Conservation (phyloP, 495 filamentous ascomycete genomes). For the Neurospora sp. region DNA sequence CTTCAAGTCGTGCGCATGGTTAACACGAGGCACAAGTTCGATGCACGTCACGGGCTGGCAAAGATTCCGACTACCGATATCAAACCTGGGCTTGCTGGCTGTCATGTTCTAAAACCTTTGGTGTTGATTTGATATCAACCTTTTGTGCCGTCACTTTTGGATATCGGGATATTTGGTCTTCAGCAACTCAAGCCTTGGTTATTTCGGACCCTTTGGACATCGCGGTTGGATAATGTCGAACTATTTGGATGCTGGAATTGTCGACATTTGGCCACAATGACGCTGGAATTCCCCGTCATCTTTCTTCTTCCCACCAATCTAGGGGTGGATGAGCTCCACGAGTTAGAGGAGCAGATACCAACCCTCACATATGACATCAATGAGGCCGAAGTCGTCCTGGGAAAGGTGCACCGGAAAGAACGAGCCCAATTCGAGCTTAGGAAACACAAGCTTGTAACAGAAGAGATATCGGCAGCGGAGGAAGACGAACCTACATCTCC, state of each 20-base stretch:
- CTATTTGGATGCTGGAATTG: neutral
- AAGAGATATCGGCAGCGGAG: slow-evolving; percentile 39
- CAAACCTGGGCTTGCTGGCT: neutral
- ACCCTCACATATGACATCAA: slow-evolving; percentile 59
- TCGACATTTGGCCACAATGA: slow-evolving; percentile 5
- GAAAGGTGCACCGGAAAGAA: slow-evolving; percentile 54
- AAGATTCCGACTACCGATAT: neutral
- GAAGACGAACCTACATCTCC: slow-evolving; percentile 5
- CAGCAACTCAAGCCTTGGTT: neutral
- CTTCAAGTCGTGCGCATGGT: neutral
- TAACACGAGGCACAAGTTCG: neutral
- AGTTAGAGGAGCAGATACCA: slow-evolving; percentile 52
- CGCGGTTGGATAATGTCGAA: neutral
- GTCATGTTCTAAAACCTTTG: neutral
- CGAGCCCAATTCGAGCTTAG: slow-evolving; percentile 72
- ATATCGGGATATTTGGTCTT: neutral
- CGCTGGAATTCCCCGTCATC: slow-evolving; percentile 50
- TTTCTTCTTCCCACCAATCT: slow-evolving; percentile 69
- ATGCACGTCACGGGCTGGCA: neutral
- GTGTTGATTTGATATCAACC: neutral
- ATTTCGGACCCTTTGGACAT: neutral
- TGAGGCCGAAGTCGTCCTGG: slow-evolving; percentile 66
- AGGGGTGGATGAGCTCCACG: slow-evolving; percentile 45
- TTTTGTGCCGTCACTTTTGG: neutral
- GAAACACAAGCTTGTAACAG: slow-evolving; percentile 44